phyloP scores from a whole-genome alignment of 2,329 filamentous ascomycete genomes.

The Cordyceps pruinosa region DNA sequence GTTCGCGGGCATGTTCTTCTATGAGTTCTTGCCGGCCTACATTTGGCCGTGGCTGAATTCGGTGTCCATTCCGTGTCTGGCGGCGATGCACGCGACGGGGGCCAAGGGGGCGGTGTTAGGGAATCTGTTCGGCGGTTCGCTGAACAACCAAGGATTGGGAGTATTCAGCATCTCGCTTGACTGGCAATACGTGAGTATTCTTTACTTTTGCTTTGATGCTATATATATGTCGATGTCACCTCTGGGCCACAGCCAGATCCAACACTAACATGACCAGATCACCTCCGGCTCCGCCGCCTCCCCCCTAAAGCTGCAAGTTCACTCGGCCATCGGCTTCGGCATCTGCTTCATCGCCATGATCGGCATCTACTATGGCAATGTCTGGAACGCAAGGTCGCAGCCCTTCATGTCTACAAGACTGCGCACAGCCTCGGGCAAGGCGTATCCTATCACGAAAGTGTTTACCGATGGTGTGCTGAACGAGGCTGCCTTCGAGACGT shows the following conservation, averaged over 20 bases:
- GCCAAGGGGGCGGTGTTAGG: conserved; percentile 36
- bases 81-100: conserved; percentile 43
- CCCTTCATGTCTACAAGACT: conserved; percentile 51
- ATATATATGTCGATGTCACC: conserved; percentile 43
- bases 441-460: conserved; percentile 34
- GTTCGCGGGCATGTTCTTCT: conserved; percentile 40
- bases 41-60: conserved; percentile 50
- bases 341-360: conserved; percentile 45
- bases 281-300: conserved; percentile 47
- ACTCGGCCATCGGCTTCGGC: conserved; percentile 38
- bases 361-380: conserved; percentile 44
- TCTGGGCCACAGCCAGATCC: too few relatives aligned
- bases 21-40: conserved; percentile 49
- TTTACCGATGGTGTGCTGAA: conserved; percentile 37
- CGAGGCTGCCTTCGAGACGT: conserved; percentile 30
- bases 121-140: conserved; percentile 43
- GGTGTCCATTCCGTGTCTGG: conserved; percentile 47
- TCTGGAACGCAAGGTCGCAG: conserved; percentile 37
- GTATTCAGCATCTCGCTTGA: conserved; percentile 44
- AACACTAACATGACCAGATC: too few relatives aligned
- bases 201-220: too few relatives aligned
- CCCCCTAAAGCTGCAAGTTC: conserved; percentile 43
- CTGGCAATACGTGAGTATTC: background rate
- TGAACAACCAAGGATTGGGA: conserved; percentile 46
- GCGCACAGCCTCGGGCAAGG: conserved; percentile 30